A percentile compares a stretch with the other conserved stretches of the same genome.
These are phyloP conservation scores for Helianthus annuus DNA, from an alignment of 129 eudicot genomes.

Conservation along the genomic window DNA sequence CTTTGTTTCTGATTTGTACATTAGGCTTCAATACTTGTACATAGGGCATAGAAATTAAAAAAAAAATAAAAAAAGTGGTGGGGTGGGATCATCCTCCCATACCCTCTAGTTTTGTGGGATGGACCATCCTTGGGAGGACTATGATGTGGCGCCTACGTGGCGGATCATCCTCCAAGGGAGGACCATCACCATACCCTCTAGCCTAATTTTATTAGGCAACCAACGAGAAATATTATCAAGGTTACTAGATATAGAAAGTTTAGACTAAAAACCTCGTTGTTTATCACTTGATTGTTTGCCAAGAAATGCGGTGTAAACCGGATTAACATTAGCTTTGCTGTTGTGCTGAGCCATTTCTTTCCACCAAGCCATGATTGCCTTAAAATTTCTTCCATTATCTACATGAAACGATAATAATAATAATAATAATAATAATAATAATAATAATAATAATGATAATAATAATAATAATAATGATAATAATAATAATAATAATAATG, in stretches of 20 bases:
- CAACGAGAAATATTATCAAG: too few species aligned
- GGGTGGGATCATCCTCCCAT: too few species aligned
- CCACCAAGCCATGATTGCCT: constrained; percentile 97
- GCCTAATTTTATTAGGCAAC: too few species aligned
- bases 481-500: background rate
- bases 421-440: background rate
- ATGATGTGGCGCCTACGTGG: too few species aligned
- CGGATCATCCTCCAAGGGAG: too few species aligned
- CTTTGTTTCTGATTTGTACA: too few species aligned
- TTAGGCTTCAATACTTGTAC: too few species aligned
- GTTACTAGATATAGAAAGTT: background rate
- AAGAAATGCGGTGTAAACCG: constrained; percentile 23
- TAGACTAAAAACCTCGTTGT: constrained; percentile 41
- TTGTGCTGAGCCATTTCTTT: constrained; percentile 88
- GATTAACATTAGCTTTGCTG: constrained; percentile 38
- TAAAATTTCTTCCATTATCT: constrained; percentile 61
- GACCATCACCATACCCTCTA: too few species aligned
- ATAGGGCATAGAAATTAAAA: too few species aligned
- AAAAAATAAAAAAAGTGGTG: too few species aligned
- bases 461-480: background rate
- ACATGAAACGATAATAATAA: constrained; percentile 4
- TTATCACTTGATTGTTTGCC: constrained; percentile 29
- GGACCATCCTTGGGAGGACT: too few species aligned
- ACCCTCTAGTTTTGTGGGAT: too few species aligned
- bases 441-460: background rate